phyloP scores from a whole-genome alignment of 179 eudicot species.

The Silene noctiflora region DNA sequence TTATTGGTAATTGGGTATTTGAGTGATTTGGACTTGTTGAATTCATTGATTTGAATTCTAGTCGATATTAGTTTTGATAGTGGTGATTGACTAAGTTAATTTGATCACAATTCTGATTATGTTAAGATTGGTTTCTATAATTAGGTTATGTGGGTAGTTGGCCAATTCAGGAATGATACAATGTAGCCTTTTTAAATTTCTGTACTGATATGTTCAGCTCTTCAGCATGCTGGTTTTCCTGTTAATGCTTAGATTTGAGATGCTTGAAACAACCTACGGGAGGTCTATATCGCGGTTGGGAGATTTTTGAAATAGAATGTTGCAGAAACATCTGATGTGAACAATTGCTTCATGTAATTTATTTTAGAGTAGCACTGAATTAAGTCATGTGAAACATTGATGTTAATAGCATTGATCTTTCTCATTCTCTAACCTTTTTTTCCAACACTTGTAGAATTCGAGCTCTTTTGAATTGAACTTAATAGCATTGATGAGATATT shows the following conservation, averaged over 20 bases:
- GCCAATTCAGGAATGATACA: not conserved
- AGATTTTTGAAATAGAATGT: not conserved
- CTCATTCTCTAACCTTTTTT: not conserved
- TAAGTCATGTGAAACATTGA: not conserved
- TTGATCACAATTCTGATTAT: not conserved
- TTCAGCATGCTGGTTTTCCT: too few relatives aligned
- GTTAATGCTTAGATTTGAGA: not conserved
- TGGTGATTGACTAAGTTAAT: not conserved
- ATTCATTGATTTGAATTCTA: not conserved
- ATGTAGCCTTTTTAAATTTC: too few relatives aligned
- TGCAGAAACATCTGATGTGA: not conserved
- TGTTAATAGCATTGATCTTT: not conserved
- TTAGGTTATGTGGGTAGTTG: not conserved
- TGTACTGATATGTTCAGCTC: too few relatives aligned
- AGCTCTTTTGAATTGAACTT: not conserved
- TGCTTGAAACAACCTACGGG: not conserved
- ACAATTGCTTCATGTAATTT: too few relatives aligned
- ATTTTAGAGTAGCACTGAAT: too few relatives aligned
- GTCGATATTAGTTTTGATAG: not conserved
- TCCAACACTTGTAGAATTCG: not conserved
- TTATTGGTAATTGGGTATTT: not conserved
- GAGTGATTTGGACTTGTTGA: not conserved
- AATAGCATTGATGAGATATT: constrained; percentile 3
- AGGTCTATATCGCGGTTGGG: not conserved
- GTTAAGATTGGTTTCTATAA: not conserved